These are phyloP conservation scores for Trypanosoma lewisi DNA, from an alignment of 208 protist genomes.

Conservation along the genomic window DNA sequence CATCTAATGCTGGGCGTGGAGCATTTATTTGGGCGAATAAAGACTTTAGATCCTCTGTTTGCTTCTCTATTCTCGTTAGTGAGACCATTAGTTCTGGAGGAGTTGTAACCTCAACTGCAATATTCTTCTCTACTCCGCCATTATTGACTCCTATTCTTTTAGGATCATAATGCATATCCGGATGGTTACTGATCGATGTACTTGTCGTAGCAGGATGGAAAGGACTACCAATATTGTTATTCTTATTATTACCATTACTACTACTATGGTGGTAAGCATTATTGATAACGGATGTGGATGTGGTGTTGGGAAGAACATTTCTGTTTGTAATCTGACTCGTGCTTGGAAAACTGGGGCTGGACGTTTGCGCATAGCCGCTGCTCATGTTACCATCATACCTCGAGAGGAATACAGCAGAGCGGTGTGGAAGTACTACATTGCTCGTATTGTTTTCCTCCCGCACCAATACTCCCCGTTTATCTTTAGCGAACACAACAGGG, in stretches of 20 bases:
- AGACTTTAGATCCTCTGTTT: slow-evolving; percentile 38
- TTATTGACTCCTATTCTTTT: not conserved
- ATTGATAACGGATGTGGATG: not conserved
- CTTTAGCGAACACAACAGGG: slow-evolving; percentile 27
- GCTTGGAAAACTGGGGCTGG: not conserved
- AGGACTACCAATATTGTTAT: not conserved
- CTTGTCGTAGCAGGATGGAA: not conserved
- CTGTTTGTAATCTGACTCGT: too few species aligned
- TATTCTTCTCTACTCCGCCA: not conserved
- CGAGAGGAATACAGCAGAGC: slow-evolving; percentile 3
- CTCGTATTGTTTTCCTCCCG: slow-evolving; percentile 8
- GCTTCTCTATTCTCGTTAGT: slow-evolving; percentile 36
- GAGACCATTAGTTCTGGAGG: slow-evolving; percentile 35
- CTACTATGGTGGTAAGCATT: not conserved
- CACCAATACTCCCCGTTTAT: not conserved
- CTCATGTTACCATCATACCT: slow-evolving; percentile 5
- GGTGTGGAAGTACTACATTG: not conserved
- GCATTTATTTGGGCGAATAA: slow-evolving; percentile 29
- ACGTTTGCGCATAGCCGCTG: not conserved
- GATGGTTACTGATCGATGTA: not conserved
- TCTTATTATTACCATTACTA: slow-evolving; percentile 12
- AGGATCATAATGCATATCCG: not conserved
- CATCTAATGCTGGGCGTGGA: slow-evolving; percentile 47
- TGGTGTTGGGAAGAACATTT: not conserved
- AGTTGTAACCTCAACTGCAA: slow-evolving; percentile 14